phyloP scores from a whole-genome alignment of 108 stramenopile genomes.

The Nitzschia putrida region DNA sequence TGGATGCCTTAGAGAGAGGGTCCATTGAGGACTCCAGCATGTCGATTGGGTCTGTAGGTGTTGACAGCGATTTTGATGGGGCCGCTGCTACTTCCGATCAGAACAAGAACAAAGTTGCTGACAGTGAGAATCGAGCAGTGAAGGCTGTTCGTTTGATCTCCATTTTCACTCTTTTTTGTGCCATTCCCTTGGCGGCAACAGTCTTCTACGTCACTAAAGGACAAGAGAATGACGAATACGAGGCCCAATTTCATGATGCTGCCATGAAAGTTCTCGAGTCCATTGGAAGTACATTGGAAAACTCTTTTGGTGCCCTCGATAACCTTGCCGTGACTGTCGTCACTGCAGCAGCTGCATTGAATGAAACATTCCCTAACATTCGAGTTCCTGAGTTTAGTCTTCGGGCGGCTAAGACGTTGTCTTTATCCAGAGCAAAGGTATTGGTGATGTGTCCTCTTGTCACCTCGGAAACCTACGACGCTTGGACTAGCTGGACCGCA shows the following conservation, averaged over 20 bases:
- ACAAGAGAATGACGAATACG: background rate
- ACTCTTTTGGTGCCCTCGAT: constrained; percentile 8
- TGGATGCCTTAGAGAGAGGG: no score
- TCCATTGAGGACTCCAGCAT: no score
- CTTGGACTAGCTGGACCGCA: constrained; percentile 1
- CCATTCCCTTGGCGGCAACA: background rate
- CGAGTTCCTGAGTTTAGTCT: constrained; percentile 28
- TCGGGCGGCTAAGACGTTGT: constrained; percentile 25
- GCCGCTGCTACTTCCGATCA: no score
- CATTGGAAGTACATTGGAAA: constrained; percentile 4
- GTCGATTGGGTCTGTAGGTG: no score
- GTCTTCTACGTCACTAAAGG: background rate
- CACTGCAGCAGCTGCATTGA: constrained; percentile 11
- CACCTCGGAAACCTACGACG: background rate
- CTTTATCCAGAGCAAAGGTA: constrained; percentile 7
- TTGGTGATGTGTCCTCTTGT: constrained; percentile 2
- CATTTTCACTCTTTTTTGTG: background rate
- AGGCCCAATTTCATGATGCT: background rate
- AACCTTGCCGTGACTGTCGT: constrained; percentile 7
- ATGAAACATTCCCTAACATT: constrained; percentile 29
- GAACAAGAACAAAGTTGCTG: no score
- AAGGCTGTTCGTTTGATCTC: constrained; percentile 4
- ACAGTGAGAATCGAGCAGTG: background rate
- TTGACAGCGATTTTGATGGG: no score
- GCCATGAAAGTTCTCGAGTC: background rate